These are phyloP conservation scores for Conoideocrella luteorostrata DNA, from an alignment of 2,329 filamentous ascomycete species.

Conservation along the genomic window DNA sequence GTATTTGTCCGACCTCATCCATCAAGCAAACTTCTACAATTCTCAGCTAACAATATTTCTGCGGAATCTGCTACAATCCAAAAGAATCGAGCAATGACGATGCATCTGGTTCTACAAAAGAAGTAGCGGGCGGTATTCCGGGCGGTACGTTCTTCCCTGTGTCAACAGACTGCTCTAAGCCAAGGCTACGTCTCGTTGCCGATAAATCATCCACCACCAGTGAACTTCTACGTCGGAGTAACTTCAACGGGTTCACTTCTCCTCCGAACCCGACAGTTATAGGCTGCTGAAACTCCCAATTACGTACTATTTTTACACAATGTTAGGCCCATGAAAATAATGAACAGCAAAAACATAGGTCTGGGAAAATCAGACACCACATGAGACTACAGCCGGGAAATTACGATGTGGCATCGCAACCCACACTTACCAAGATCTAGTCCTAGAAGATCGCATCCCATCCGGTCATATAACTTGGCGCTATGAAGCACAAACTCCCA, in stretches of 20 bases:
- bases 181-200: slow-evolving; percentile 35
- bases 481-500: slow-evolving; percentile 88
- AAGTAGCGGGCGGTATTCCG: slow-evolving; percentile 65
- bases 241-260: slow-evolving; percentile 57
- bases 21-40: no score
- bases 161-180: slow-evolving; percentile 14
- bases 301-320: slow-evolving; percentile 47
- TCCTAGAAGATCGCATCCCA: slow-evolving; percentile 89
- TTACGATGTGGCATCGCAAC: neutral
- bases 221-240: slow-evolving; percentile 66
- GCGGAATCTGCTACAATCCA: slow-evolving; percentile 83
- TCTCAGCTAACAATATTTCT: no score
- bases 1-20: no score
- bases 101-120: slow-evolving; percentile 89
- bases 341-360: no score
- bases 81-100: slow-evolving; percentile 87
- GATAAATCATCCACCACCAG: slow-evolving; percentile 74
- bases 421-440: slow-evolving; percentile 64
- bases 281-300: slow-evolving; percentile 72
- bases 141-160: slow-evolving; percentile 11
- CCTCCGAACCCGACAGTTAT: slow-evolving; percentile 31
- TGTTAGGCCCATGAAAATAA: neutral
- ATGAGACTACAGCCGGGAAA: no score
- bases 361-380: no score
- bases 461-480: slow-evolving; percentile 75